These are phyloP conservation scores for Ceratocystis destructans DNA, from an alignment of 2,329 filamentous ascomycete genomes.

Conservation along the genomic window DNA sequence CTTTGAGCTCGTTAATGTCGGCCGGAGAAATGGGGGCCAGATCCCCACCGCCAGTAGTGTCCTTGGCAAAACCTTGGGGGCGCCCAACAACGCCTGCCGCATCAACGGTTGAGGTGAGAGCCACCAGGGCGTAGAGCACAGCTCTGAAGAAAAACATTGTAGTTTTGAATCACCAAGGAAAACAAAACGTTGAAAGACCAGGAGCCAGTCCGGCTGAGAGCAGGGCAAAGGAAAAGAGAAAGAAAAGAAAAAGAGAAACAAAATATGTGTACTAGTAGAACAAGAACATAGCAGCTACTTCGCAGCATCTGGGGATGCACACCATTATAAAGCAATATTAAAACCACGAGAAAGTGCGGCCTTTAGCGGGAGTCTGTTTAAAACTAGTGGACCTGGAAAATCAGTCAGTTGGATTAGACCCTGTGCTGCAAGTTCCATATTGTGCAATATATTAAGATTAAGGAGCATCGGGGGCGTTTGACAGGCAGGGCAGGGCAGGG, in stretches of 20 bases:
- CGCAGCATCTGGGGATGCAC: not conserved
- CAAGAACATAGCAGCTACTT: conserved; percentile 16
- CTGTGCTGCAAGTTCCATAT: not conserved
- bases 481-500: not conserved
- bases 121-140: not conserved
- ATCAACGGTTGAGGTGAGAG: conserved; percentile 21
- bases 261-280: not conserved
- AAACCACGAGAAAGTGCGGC: not conserved
- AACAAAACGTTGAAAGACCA: not conserved
- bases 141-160: conserved; percentile 9
- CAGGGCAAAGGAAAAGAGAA: not conserved
- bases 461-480: not conserved
- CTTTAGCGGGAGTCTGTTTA: no score
- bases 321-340: not conserved
- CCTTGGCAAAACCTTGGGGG: conserved; percentile 25
- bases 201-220: not conserved
- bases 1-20: conserved; percentile 31
- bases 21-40: conserved; percentile 33
- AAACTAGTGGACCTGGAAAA: no score
- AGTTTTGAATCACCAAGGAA: not conserved
- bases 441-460: not conserved
- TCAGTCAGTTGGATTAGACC: no score
- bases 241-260: not conserved
- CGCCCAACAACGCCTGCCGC: conserved; percentile 25
- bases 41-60: conserved; percentile 39